Conservation (phyloP, 257 asterid species). For the Voacanga thouarsii region DNA sequence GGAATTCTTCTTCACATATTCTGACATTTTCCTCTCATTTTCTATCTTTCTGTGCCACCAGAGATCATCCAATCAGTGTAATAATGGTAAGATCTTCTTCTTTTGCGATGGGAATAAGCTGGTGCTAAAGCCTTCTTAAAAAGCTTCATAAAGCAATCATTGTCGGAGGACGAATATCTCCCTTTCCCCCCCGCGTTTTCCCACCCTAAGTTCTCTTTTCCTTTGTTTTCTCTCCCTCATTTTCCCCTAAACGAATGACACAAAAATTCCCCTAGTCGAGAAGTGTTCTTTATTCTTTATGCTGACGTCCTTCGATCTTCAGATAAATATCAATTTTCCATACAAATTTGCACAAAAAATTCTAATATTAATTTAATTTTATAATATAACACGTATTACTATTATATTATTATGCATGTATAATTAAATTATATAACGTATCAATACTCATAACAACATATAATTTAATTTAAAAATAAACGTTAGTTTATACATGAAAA, state of each 20-base stretch:
- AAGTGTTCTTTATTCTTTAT: conserved; percentile 13
- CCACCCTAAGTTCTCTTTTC: not conserved
- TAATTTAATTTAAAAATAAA: too few relatives aligned
- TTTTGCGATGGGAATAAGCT: conserved; percentile 14
- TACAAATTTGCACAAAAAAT: not conserved
- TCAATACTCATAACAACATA: too few relatives aligned
- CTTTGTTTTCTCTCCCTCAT: not conserved
- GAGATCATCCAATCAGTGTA: conserved; percentile 20
- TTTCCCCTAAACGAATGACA: conserved; percentile 1
- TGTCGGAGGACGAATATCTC: conserved; percentile 22
- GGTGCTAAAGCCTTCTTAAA: conserved; percentile 14
- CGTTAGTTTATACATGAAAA: too few relatives aligned
- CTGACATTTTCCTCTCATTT: conserved; percentile 2
- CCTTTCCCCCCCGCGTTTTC: not conserved
- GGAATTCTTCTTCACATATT: conserved; percentile 6
- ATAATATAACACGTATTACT: too few relatives aligned
- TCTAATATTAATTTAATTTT: too few relatives aligned
- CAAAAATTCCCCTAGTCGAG: conserved; percentile 5
- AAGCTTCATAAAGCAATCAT: conserved; percentile 19
- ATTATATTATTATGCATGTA: too few relatives aligned
- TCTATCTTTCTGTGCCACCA: conserved; percentile 16
- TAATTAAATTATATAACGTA: too few relatives aligned
- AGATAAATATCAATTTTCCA: not conserved
- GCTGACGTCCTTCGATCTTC: not conserved
- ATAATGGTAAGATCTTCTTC: conserved; percentile 18